A percentile compares a stretch with the other conserved stretches of the same genome.
phyloP scores from a whole-genome alignment of 164 flowering plant genomes.

The Brasenia schreberi region DNA sequence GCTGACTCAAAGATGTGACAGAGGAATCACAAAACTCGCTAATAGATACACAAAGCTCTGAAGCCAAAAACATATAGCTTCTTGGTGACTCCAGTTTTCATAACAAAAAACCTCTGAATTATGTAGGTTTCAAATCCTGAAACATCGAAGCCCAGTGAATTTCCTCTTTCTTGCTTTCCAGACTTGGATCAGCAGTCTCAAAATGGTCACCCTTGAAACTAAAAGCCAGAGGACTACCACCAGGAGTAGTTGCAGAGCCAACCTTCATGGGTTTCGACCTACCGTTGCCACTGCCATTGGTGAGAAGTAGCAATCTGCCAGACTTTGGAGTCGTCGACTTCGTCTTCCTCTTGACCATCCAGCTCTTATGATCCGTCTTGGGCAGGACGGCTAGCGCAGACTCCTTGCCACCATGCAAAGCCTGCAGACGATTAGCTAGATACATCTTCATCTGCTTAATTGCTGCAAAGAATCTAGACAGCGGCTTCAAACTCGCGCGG shows the following conservation, averaged over 20 bases:
- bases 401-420: constrained; percentile 28
- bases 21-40: too few relatives aligned
- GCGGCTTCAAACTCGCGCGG: constrained; percentile 14
- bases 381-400: constrained; percentile 45
- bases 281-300: constrained; percentile 24
- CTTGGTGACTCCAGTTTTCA: too few relatives aligned
- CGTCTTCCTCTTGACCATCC: constrained; percentile 56
- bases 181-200: constrained; percentile 14
- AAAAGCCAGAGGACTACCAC: not conserved
- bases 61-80: too few relatives aligned
- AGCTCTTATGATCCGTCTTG: constrained; percentile 21
- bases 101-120: not conserved
- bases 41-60: too few relatives aligned
- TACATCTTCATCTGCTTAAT: constrained; percentile 40
- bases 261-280: not conserved
- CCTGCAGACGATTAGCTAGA: constrained; percentile 25
- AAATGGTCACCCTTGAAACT: constrained; percentile 7
- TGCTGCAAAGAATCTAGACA: constrained; percentile 34
- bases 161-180: constrained; percentile 12
- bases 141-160: constrained; percentile 58
- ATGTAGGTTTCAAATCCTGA: constrained; percentile 67
- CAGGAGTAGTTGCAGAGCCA: not conserved
- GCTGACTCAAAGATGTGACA: too few relatives aligned
- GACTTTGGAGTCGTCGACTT: constrained; percentile 16
- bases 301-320: constrained; percentile 36